Evolutionary conservation across 1,139 yeast genomes (phyloP).

Genomic region (Hemisphaericaspora xylanilytica): DNA sequence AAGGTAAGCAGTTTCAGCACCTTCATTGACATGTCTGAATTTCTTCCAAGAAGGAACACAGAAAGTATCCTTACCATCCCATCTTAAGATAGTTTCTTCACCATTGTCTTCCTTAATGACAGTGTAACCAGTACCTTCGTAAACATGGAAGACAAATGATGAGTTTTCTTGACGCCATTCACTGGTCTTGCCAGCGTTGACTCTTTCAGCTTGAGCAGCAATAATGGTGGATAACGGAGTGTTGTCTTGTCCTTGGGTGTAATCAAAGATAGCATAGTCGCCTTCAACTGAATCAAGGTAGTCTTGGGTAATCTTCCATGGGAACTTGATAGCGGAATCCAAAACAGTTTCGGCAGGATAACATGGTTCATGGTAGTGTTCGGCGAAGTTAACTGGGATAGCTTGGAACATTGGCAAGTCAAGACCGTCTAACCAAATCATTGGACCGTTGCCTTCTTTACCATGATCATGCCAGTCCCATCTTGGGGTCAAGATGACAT

Average conservation of each 20-base stretch:
- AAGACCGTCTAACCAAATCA: constrained; percentile 23
- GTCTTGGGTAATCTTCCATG: constrained; percentile 18
- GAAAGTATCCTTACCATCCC: constrained; percentile 19
- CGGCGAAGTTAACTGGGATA: constrained; percentile 23
- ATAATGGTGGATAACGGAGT: constrained; percentile 15
- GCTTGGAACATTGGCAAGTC: constrained; percentile 22
- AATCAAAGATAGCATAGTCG: constrained; percentile 15
- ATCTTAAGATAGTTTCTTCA: constrained; percentile 10
- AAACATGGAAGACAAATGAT: constrained; percentile 19
- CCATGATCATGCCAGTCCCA: constrained; percentile 26
- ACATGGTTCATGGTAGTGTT: constrained; percentile 16
- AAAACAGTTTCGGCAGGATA: constrained; percentile 16
- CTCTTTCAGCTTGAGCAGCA: constrained; percentile 19
- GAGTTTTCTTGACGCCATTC: constrained; percentile 18
- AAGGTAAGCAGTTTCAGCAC: constrained; percentile 14
- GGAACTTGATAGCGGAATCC: constrained; percentile 15
- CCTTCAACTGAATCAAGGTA: constrained; percentile 12
- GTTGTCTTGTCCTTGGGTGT: constrained; percentile 7
- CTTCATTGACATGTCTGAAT: constrained; percentile 17
- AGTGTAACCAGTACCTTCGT: constrained; percentile 18
- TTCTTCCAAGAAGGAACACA: constrained; percentile 21
- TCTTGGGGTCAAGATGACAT: constrained; percentile 22
- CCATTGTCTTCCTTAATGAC: constrained; percentile 12
- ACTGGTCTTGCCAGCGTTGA: constrained; percentile 11
- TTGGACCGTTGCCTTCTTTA: constrained; percentile 22